phyloP scores from a whole-genome alignment of 2,329 filamentous ascomycete genomes.

The Teratosphaeria destructans region DNA sequence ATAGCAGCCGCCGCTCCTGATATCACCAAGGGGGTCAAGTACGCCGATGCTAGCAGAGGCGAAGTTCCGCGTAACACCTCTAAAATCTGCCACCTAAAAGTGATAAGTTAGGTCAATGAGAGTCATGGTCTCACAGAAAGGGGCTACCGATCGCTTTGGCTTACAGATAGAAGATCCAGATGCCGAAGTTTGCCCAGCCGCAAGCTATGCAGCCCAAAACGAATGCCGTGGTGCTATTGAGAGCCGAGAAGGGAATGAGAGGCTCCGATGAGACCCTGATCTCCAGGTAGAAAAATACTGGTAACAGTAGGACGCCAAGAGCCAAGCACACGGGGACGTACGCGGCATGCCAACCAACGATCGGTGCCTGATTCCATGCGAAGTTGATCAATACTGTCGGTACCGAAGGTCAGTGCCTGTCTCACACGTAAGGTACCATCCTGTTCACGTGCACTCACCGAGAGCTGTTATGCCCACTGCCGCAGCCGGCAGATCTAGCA shows the following conservation, averaged over 20 bases:
- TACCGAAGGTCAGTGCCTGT: no score
- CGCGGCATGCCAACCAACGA: conserved; percentile 47
- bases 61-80: conserved; percentile 31
- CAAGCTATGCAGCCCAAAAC: conserved; percentile 45
- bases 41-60: conserved; percentile 37
- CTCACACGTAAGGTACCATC: no score
- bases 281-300: conserved; percentile 46
- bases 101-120: no score
- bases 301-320: conserved; percentile 45
- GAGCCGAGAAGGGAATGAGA: conserved; percentile 46
- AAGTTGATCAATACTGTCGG: conserved; percentile 49
- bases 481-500: conserved; percentile 37
- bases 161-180: conserved; percentile 14
- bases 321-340: conserved; percentile 50
- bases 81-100: conserved; percentile 36
- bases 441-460: no score
- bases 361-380: conserved; percentile 55
- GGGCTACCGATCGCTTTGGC: no score
- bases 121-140: no score
- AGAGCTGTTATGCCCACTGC: conserved; percentile 44
- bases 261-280: conserved; percentile 37
- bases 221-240: conserved; percentile 42
- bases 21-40: conserved; percentile 36
- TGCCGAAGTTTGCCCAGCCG: conserved; percentile 17
- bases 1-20: conserved; percentile 38